Evolutionary conservation across 2,329 filamentous ascomycete genomes (phyloP), one percentile per base, ranked within the genome.

Genomic region (Phialemonium atrogriseum): DNA sequence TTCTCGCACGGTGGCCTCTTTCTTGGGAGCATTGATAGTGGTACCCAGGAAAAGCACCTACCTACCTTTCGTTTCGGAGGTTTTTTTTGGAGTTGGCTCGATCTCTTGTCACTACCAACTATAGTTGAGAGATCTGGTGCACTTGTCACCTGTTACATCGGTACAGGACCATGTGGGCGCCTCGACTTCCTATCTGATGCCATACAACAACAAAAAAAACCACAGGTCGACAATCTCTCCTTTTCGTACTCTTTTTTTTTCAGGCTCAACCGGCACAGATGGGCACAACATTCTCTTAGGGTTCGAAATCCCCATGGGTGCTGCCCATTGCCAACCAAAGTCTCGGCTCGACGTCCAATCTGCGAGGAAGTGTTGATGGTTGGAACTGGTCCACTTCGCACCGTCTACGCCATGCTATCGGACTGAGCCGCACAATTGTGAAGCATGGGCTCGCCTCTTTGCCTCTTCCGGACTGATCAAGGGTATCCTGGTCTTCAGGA

Each of bases 281-380:
- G n/a, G n/a, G n/a, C n/a, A n/a, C n/a, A n/a, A n/a, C 28, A 33
- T 32, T 13, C 36, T 21, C 10, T 19, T 20, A 29, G 32, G 16
- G 16, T 32, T 20, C 14, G n/a, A 11, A 22, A 24, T 24, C 26
- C 16, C 24, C 20, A 19, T 28, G 23, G 19, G 26, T 7, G 30
- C 32, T 17, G 10, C 20, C 5, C 16, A 13, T 30, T 15, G 13
- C 12, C 16, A 10, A 24, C 21, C 17, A 24, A 10, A n/a, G 10
- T 17, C 16, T 16, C 28, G 14, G 13, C 17, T 22, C 21, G 21
- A 29, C 21, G 10, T 30, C 31, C 23, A 28, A 24, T 37, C 38
- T 34, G 41, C 38, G 43, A 46, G 33, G 43, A 46, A 41, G 38
- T 39, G 41, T 46, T 37, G 38, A 41, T 40, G 21, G 36, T 20